Base-by-base conservation (phyloP, 1,284 basidiomycete genomes). In the Coniferiporia weirii region DNA sequence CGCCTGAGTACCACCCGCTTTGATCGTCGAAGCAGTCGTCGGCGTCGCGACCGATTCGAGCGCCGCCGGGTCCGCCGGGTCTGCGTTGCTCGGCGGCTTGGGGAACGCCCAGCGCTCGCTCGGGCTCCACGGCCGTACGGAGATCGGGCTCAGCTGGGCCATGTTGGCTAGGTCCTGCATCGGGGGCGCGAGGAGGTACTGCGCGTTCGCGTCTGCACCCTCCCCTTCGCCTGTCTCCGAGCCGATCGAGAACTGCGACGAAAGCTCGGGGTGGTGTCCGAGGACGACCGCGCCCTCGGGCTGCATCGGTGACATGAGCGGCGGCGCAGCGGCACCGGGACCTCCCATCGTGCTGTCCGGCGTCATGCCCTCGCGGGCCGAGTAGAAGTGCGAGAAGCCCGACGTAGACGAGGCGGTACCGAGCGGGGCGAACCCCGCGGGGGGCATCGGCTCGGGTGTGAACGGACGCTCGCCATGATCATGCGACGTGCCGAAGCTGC, bases 91-190 rank as follows among this genome's bases (percentile, higher is more conserved):
- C 34, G 60, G 60, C 5, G 60, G 60, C 36, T 57, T 57, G 1
- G 60, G 60, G 60, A 61, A 61, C 3, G 60, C 49, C 60, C 60
- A 61, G 10, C 53, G 54, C 45, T 61, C 60, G 44, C 55, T 61
- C 20, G 60, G 60, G 34, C 55, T 57, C 53, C 53, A 61, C 34
- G 60, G 60, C 4, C 54, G 49, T n/a, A 61, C 60, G 19, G 54
- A 57, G 38, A 61, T 61, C 20, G 54, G 54, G 20, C 55, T 57
- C 44, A 53, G n/a, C 35, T 61, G 60, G 9, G 15, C 34, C 10
- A 46, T 32, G 4, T 8, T n/a, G 17, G 49, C 34, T 35, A n/a
- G n/a, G n/a, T 22, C 19, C 17, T 52, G 50, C 43, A 46, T 17
- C 20, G 54, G 47, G 13, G 59, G 48, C 13, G 38, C 36, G n/a